Percentiles rank a stretch among this genome's conserved stretches.
phyloP scores from a whole-genome alignment of 257 asterid genomes.

The Solanum bukasovii region DNA sequence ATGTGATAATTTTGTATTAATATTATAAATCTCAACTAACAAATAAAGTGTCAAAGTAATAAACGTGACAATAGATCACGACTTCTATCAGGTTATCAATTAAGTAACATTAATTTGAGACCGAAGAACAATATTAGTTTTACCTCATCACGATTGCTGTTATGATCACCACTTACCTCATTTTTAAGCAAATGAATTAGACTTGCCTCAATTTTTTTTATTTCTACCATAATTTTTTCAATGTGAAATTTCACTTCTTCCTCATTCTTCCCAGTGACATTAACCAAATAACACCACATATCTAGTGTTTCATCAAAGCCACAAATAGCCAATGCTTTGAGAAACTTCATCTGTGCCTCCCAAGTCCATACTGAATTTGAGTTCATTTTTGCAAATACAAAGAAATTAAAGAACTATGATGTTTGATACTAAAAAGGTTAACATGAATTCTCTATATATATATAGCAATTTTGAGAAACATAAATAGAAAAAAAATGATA shows the following conservation, averaged over 20 bases:
- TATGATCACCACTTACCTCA: not conserved
- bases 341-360: not conserved
- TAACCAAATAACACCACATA: constrained; percentile 9
- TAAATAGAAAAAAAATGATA: not conserved
- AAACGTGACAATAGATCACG: not conserved
- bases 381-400: constrained; percentile 12
- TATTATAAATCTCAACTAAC: not conserved
- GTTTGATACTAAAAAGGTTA: not conserved
- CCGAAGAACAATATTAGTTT: not conserved
- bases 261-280: not conserved
- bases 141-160: constrained; percentile 4
- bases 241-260: not conserved
- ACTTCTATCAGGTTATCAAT: not conserved
- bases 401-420: not conserved
- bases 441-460: not conserved
- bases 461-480: constrained; percentile 4
- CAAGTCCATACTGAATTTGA: not conserved
- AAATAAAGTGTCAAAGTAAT: not conserved
- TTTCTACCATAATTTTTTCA: constrained; percentile 22
- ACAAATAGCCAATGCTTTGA: not conserved
- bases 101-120: not conserved
- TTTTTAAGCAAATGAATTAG: constrained; percentile 39
- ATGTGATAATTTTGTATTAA: not conserved
- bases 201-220: constrained; percentile 40
- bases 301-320: not conserved